Percentiles rank a stretch among this genome's conserved stretches.
Conservation (phyloP, 331 rosid genomes). For the Rosa hybrid region DNA sequence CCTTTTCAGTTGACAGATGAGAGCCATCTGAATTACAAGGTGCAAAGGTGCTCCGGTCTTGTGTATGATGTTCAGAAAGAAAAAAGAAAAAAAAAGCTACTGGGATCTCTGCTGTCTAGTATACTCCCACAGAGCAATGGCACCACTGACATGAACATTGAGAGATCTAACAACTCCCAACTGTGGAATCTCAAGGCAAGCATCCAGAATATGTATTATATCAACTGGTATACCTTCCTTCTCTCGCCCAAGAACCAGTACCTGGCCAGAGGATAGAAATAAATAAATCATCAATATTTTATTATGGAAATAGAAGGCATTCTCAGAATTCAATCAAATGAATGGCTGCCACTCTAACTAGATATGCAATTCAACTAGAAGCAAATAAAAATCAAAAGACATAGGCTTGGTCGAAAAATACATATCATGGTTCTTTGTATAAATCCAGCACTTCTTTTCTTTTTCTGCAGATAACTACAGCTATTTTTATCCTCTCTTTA, state of each 20-base stretch:
- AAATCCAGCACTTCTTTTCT: neutral
- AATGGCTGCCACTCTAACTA: neutral
- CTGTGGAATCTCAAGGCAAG: slow-evolving; percentile 91
- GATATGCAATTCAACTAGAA: neutral
- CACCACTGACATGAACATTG: slow-evolving; percentile 96
- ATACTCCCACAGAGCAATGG: slow-evolving; percentile 97
- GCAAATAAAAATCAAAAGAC: neutral
- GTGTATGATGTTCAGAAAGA: neutral
- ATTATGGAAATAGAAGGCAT: neutral
- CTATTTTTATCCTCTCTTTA: neutral
- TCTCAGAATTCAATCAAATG: neutral
- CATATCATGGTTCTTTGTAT: neutral
- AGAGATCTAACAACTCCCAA: slow-evolving; percentile 95
- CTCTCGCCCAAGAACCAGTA: slow-evolving; percentile 92
- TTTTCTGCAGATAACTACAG: neutral
- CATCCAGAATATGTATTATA: slow-evolving; percentile 82
- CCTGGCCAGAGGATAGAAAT: slow-evolving; percentile 41
- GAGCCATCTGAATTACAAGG: neutral
- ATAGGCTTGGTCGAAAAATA: neutral
- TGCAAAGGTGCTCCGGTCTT: neutral
- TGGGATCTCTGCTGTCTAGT: slow-evolving; percentile 84
- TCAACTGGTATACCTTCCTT: slow-evolving; percentile 97
- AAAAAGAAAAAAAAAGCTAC: slow-evolving; percentile 13
- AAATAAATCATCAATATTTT: neutral
- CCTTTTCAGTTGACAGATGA: neutral